A percentile compares a stretch with the other conserved stretches of the same genome.
Evolutionary conservation across 2,329 filamentous ascomycete genomes (phyloP).

Genomic region (Microsporum canis): DNA sequence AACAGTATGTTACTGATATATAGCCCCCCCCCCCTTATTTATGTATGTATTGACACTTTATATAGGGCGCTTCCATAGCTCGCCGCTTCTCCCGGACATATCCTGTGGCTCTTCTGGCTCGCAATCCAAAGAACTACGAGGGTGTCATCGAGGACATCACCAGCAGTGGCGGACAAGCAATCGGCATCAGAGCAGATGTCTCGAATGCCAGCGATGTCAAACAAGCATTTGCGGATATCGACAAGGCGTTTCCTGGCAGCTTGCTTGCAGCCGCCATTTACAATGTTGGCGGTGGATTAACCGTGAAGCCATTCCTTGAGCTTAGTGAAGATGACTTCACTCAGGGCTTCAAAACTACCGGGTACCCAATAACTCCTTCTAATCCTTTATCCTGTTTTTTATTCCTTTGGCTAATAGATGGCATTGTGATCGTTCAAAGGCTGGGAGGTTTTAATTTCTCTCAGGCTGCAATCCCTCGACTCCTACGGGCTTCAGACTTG

Average conservation of each 20-base stretch:
- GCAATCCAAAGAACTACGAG: conserved; percentile 47
- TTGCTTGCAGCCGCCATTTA: conserved; percentile 46
- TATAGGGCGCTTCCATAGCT: conserved; percentile 46
- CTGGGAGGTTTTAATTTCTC: conserved; percentile 65
- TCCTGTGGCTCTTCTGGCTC: conserved; percentile 48
- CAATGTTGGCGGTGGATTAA: conserved; percentile 48
- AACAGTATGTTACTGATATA: conserved; percentile 21
- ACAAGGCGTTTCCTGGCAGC: conserved; percentile 40
- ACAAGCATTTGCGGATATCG: conserved; percentile 43
- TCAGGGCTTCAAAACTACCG: conserved; percentile 39
- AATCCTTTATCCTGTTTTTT: conserved; percentile 15
- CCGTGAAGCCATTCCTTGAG: conserved; percentile 51
- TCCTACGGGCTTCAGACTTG: conserved; percentile 48
- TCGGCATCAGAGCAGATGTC: conserved; percentile 51
- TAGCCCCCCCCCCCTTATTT: neutral
- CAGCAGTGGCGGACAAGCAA: conserved; percentile 44
- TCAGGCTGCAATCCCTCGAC: conserved; percentile 56
- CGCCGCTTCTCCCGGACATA: conserved; percentile 49
- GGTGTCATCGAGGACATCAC: conserved; percentile 50
- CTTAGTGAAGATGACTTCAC: conserved; percentile 48
- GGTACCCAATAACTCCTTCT: conserved; percentile 22
- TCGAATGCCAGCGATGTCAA: conserved; percentile 43
- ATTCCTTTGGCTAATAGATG: neutral
- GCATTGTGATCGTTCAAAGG: conserved; percentile 15
- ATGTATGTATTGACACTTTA: neutral